A percentile compares a stretch with the other conserved stretches of the same genome.
These are phyloP conservation scores for Sporothrix curviconia DNA, from an alignment of 2,329 filamentous ascomycete genomes.

Conservation along the genomic window DNA sequence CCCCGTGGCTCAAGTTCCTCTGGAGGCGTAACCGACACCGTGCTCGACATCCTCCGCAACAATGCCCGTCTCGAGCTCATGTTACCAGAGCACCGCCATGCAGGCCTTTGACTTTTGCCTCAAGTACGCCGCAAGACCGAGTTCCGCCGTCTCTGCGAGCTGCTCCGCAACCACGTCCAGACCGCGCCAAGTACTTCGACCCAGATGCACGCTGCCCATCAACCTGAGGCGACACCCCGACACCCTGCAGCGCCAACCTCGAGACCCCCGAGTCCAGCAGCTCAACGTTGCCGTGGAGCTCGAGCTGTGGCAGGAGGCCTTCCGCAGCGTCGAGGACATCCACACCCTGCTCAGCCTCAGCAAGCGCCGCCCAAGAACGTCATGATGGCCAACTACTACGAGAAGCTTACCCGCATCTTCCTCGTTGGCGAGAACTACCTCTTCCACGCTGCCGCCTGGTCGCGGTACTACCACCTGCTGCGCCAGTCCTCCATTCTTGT, in stretches of 20 bases:
- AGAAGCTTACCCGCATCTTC: constrained; percentile 98
- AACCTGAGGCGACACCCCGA: constrained; percentile 97
- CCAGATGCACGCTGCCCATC: constrained; percentile 99
- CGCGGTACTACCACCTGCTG: constrained; percentile 92
- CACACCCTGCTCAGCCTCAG: constrained; percentile 94
- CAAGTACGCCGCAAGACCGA: constrained; percentile 99
- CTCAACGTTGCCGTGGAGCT: constrained; percentile 96
- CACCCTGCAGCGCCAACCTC: constrained; percentile 90
- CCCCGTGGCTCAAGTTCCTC: constrained; percentile 97
- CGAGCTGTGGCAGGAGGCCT: constrained; percentile 98
- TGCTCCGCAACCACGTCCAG: constrained; percentile 96
- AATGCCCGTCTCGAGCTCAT: constrained; percentile 95
- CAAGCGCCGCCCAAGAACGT: constrained; percentile 96
- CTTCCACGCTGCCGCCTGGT: constrained; percentile 97
- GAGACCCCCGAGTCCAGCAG: constrained; percentile 98
- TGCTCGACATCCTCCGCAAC: constrained; percentile 97
- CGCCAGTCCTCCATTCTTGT: constrained; percentile 82
- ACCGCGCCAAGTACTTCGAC: constrained; percentile 98
- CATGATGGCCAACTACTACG: constrained; percentile 99
- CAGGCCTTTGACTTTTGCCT: constrained; percentile 99
- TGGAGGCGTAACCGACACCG: constrained; percentile 99
- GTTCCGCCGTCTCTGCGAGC: constrained; percentile 95
- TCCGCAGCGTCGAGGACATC: constrained; percentile 98
- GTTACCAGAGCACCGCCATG: constrained; percentile 95
- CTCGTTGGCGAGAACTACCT: constrained; percentile 98